These are phyloP conservation scores for Vinca minor DNA, from an alignment of 257 asterid species.

Conservation along the genomic window DNA sequence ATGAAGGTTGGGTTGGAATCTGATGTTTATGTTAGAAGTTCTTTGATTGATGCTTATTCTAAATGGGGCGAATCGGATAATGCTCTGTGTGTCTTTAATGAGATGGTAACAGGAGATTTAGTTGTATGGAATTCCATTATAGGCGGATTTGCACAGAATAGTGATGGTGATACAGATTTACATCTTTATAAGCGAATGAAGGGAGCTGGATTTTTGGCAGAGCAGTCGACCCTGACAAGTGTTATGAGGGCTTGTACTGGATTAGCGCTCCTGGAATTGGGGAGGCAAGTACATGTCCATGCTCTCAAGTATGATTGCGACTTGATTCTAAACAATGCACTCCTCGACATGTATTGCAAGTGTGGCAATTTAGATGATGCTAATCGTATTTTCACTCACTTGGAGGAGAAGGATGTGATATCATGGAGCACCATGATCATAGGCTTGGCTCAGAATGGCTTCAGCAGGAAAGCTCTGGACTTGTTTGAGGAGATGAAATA, in stretches of 20 bases:
- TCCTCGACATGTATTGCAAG: constrained; percentile 86
- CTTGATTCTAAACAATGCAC: constrained; percentile 75
- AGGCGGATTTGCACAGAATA: constrained; percentile 88
- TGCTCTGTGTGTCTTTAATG: constrained; percentile 48
- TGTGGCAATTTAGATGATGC: constrained; percentile 78
- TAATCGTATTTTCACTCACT: constrained; percentile 38
- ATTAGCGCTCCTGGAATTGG: constrained; percentile 72
- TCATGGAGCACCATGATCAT: constrained; percentile 97
- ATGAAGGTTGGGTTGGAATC: constrained; percentile 75
- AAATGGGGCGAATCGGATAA: constrained; percentile 49
- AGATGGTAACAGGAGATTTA: constrained; percentile 61
- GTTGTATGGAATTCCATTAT: constrained; percentile 86
- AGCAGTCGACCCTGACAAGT: constrained; percentile 69
- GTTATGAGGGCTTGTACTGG: constrained; percentile 79
- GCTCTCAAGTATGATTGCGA: constrained; percentile 63
- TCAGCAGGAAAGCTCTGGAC: constrained; percentile 60
- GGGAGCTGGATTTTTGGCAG: constrained; percentile 48
- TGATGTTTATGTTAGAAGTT: constrained; percentile 81
- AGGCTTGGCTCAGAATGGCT: constrained; percentile 90
- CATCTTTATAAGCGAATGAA: constrained; percentile 68
- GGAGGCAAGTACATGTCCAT: constrained; percentile 79
- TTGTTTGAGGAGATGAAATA: constrained; percentile 57
- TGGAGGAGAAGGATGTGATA: constrained; percentile 67
- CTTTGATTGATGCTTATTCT: constrained; percentile 62
- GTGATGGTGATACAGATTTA: constrained; percentile 63